Evolutionary conservation across 345 rosid species (phyloP).

Genomic region (Mallotus nudiflorus): DNA sequence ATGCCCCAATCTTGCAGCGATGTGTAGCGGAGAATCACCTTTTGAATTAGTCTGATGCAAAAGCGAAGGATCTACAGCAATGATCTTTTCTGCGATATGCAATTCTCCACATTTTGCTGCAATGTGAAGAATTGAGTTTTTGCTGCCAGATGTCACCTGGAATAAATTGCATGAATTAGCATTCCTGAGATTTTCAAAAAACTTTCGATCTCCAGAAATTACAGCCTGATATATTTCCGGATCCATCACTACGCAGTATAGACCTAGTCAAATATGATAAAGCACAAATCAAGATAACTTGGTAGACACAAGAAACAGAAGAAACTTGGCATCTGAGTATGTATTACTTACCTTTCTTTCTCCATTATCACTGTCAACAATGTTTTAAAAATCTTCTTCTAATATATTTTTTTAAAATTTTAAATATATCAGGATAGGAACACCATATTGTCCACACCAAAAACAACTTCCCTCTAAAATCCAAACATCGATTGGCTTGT

Average conservation of each 20-base stretch:
- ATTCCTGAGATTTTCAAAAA: conserved; percentile 1
- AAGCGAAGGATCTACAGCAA: conserved; percentile 26
- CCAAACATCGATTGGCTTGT: not conserved
- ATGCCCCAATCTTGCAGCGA: conserved; percentile 39
- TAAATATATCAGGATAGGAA: not conserved
- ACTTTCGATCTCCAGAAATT: conserved; percentile 1
- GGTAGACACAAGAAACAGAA: not conserved
- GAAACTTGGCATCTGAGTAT: not conserved
- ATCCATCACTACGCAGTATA: not conserved
- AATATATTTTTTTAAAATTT: too few relatives aligned
- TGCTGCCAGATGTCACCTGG: conserved; percentile 16
- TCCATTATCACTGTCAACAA: not conserved
- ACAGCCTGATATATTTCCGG: conserved; percentile 17
- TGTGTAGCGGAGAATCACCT: conserved; percentile 44
- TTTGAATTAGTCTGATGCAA: conserved; percentile 26
- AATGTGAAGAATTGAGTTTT: conserved; percentile 40
- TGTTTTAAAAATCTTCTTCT: not conserved
- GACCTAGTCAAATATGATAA: not conserved
- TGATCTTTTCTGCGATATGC: conserved; percentile 20
- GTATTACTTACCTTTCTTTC: not conserved
- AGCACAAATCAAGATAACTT: not conserved
- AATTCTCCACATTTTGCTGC: conserved; percentile 29
- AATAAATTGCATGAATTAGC: not conserved
- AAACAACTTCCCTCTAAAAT: not conserved
- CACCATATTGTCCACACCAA: not conserved